Evolutionary conservation across 257 asterid species (phyloP), one percentile per base, ranked within the genome.

Genomic region (Pogostemon cablin): DNA sequence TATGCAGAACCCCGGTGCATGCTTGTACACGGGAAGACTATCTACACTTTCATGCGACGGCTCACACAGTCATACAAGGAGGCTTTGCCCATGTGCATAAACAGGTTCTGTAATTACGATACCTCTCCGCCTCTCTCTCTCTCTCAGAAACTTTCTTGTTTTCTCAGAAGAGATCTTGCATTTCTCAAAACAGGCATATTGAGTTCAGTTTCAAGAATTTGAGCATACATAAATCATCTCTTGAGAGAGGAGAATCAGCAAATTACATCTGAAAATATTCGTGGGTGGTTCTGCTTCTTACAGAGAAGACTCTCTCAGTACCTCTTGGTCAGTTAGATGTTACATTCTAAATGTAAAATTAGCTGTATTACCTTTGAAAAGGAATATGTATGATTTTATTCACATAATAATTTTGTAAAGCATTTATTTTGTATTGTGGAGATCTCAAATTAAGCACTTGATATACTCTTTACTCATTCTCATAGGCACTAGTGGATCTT

Each of bases 21-120:
- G 98, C 87, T 75, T 90, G 80, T 90, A 85, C 75, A 83, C 88
- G 2, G 82, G 70, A 17, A 70, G 81, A 67, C 82, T 57, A 44
- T 84, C 92, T 39, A 65, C 81, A 73, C 92, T 92, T 58, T 92
- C 96, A 54, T 92, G 96, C 48, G 88, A 88, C 37, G 98, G 96
- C 20, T 88, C 89, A 3, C 95, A 90, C 83, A 83, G 81, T 77
- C 84, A 87, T 79, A 87, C 95, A 12, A 88, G 83, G 83, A 87
- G 95, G 82, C 87, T 90, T 52, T 90, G 96, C 64, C 93, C 68
- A n/a, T 91, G 97, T 55, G 96, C 96, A 42, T 91, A 81, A 73
- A 63, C 56, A 2, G 12, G 60, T 42, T 34, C 53, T 62, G 3
- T 10, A 10, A 34, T 77, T 72, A 66, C 67, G 12, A 3, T 41